Percentiles rank a stretch among this genome's conserved stretches.
These are phyloP conservation scores for Theobroma cacao DNA, from an alignment of 345 rosid species.

Conservation along the genomic window DNA sequence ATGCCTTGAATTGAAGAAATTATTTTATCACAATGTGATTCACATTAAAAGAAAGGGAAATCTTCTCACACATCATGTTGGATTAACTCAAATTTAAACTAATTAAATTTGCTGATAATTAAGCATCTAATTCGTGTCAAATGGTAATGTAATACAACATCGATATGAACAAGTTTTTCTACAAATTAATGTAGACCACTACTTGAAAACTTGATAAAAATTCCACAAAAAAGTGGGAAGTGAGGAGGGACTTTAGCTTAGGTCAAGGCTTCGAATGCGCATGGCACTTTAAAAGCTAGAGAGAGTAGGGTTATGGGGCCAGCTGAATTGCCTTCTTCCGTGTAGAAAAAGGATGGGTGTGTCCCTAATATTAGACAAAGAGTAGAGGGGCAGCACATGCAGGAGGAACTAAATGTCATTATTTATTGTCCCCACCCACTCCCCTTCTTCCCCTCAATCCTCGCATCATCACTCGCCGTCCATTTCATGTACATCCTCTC, in stretches of 20 bases:
- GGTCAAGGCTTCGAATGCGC: background rate
- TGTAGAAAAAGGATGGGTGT: background rate
- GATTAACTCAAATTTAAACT: background rate
- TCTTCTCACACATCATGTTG: background rate
- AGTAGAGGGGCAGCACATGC: constrained; percentile 14
- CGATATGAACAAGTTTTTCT: too few species aligned
- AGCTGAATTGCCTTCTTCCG: too few species aligned
- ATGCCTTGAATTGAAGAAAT: background rate
- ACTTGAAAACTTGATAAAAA: too few species aligned
- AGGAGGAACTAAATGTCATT: background rate
- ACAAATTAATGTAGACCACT: too few species aligned
- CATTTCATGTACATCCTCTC: background rate
- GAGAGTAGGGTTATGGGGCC: background rate
- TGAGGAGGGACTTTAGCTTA: too few species aligned
- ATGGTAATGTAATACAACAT: too few species aligned
- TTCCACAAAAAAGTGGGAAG: too few species aligned
- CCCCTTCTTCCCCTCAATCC: constrained; percentile 18
- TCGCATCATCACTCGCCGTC: constrained; percentile 1
- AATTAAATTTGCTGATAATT: too few species aligned
- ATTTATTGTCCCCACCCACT: constrained; percentile 10
- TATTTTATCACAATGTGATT: background rate
- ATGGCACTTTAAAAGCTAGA: background rate
- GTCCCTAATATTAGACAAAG: background rate
- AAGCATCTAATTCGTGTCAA: too few species aligned
- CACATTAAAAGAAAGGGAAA: background rate